phyloP scores from a whole-genome alignment of 371 early-diverging fungal species.

The Mucor plumbeus region DNA sequence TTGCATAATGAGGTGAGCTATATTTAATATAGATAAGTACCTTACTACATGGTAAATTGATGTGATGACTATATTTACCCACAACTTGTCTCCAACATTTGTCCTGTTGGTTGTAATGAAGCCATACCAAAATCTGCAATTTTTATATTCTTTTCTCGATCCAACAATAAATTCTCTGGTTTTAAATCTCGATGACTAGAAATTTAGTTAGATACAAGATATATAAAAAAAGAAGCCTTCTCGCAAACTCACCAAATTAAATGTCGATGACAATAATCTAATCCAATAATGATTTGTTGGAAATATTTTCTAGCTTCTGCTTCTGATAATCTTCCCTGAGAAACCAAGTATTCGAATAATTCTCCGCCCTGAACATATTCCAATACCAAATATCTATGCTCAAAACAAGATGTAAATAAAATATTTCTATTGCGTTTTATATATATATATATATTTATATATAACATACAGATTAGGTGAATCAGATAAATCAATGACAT shows the following conservation, averaged over 20 bases:
- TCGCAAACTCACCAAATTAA: constrained; percentile 73
- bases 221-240: too few relatives aligned
- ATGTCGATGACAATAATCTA: constrained; percentile 94
- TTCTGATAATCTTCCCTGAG: constrained; percentile 88
- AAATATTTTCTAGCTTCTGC: constrained; percentile 90
- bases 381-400: constrained; percentile 87
- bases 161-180: constrained; percentile 94
- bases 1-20: constrained; percentile 89
- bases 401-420: constrained; percentile 10
- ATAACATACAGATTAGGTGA: constrained; percentile 72
- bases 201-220: neutral
- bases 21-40: neutral
- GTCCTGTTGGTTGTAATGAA: constrained; percentile 71
- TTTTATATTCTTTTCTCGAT: constrained; percentile 75
- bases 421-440: neutral
- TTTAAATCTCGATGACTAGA: constrained; percentile 95
- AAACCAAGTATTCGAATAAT: constrained; percentile 93
- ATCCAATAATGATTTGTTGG: constrained; percentile 93
- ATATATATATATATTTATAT: too few relatives aligned
- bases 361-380: constrained; percentile 97
- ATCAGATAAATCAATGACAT: constrained; percentile 80
- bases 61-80: constrained; percentile 44
- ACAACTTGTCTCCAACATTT: constrained; percentile 81
- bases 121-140: constrained; percentile 93
- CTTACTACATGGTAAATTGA: neutral